Evolutionary conservation across 2,329 filamentous ascomycete genomes (phyloP).

Genomic region (Chalara sp.): DNA sequence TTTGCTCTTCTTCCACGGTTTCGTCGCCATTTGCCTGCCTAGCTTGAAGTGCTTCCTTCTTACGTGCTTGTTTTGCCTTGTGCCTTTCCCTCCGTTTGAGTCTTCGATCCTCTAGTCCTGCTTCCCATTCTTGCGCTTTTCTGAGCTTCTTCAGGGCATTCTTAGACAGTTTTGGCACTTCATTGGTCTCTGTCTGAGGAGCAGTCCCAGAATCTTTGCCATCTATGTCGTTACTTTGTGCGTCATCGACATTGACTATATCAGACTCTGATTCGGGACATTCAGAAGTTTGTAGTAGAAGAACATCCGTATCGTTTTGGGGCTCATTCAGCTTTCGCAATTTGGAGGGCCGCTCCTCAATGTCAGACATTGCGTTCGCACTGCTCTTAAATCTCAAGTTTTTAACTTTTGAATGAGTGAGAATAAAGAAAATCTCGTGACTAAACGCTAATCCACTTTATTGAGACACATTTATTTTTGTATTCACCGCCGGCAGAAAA

Average conservation of each 20-base stretch:
- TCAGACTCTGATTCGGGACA: no score
- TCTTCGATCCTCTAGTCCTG: slow-evolving; percentile 53
- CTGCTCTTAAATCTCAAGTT: no score
- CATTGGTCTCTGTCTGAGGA: background rate
- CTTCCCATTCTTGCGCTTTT: slow-evolving; percentile 69
- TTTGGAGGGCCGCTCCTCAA: slow-evolving; percentile 24
- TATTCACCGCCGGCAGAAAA: slow-evolving; percentile 7
- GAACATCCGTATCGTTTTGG: background rate
- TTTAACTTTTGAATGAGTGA: no score
- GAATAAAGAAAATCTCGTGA: no score
- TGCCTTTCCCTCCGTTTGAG: slow-evolving; percentile 45
- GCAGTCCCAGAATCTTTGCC: no score
- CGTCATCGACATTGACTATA: no score
- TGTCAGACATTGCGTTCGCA: slow-evolving; percentile 17
- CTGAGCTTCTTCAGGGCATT: slow-evolving; percentile 77
- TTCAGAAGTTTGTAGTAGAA: background rate
- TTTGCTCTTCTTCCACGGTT: slow-evolving; percentile 11
- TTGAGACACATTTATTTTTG: no score
- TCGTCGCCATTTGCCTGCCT: slow-evolving; percentile 27
- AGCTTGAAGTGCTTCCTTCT: slow-evolving; percentile 40
- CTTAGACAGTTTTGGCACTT: slow-evolving; percentile 58
- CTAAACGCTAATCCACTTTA: no score
- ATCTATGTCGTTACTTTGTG: no score
- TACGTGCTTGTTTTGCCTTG: slow-evolving; percentile 41
- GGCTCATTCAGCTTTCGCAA: slow-evolving; percentile 19